Percentiles rank a stretch among this genome's conserved stretches.
Evolutionary conservation across 2,329 filamentous ascomycete genomes (phyloP).

Genomic region (Talaromyces atroroseus): DNA sequence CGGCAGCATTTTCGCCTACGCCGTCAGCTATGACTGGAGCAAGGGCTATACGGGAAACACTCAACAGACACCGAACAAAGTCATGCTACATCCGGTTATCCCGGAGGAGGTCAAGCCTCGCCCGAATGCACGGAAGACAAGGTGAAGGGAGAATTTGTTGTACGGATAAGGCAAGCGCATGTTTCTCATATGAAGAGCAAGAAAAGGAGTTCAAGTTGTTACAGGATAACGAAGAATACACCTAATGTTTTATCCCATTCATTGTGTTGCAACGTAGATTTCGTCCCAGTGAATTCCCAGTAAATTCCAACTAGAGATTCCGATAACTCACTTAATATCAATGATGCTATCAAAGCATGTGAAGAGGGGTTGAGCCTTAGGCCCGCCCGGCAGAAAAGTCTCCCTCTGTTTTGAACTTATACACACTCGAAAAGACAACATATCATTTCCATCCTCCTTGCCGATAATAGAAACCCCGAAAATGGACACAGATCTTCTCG

Average conservation of each 20-base stretch:
- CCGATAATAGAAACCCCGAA: not conserved
- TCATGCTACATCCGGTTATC: conserved; percentile 74
- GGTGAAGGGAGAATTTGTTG: conserved; percentile 23
- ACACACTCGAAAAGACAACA: not conserved
- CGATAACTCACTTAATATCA: no score
- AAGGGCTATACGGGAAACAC: conserved; percentile 89
- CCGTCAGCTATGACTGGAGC: conserved; percentile 95
- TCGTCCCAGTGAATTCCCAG: no score
- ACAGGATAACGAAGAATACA: not conserved
- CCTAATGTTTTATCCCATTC: not conserved
- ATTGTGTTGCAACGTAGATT: not conserved
- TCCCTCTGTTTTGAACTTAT: not conserved
- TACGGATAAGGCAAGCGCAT: not conserved
- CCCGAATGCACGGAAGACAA: conserved; percentile 39
- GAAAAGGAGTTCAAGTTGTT: not conserved
- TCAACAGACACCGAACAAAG: conserved; percentile 64
- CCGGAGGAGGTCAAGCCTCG: conserved; percentile 59
- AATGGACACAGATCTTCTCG: conserved; percentile 49
- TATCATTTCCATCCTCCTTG: not conserved
- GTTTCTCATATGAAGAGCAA: not conserved
- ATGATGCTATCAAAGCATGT: conserved; percentile 1
- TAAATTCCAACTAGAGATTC: no score
- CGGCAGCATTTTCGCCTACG: conserved; percentile 80
- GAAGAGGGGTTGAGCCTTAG: not conserved
- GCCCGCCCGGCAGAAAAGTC: conserved; percentile 9